A percentile compares a stretch with the other conserved stretches of the same genome.
phyloP scores from a whole-genome alignment of 306 rosid species.

The Trichosanthes truncata region DNA sequence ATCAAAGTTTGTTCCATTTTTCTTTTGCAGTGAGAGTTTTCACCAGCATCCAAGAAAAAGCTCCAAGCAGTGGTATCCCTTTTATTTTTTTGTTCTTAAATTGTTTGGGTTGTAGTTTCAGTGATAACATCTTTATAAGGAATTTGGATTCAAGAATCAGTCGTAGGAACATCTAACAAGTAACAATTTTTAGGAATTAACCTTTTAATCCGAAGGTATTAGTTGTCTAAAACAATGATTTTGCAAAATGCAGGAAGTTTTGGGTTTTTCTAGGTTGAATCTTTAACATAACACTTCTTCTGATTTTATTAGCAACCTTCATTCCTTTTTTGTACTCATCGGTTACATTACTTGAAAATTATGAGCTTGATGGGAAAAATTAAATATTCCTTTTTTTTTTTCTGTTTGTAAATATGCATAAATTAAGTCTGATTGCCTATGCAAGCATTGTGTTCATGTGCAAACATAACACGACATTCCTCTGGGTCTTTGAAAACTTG shows the following conservation, averaged over 20 bases:
- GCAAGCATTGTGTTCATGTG: background rate
- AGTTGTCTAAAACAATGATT: background rate
- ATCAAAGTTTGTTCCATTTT: slow-evolving; percentile 3
- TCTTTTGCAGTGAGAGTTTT: slow-evolving; percentile 78
- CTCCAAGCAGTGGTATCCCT: slow-evolving; percentile 79
- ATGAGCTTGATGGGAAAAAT: background rate
- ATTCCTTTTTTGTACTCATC: background rate
- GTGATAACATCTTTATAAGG: background rate
- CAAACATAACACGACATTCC: background rate
- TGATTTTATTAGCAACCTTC: background rate
- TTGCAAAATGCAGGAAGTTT: background rate
- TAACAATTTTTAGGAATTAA: background rate
- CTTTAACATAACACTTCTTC: background rate
- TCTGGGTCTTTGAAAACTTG: background rate
- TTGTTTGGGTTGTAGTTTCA: background rate
- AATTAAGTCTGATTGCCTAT: background rate
- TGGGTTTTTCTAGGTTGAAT: background rate
- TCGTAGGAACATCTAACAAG: background rate
- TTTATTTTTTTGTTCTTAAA: slow-evolving; percentile 15
- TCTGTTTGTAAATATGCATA: background rate
- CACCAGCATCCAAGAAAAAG: slow-evolving; percentile 82
- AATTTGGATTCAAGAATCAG: background rate
- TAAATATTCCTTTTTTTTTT: background rate
- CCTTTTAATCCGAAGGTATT: background rate
- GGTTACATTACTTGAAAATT: background rate